Evolutionary conservation across 164 flowering plant species (phyloP), one percentile per base, ranked within the genome.

Genomic region (Vitis cinerea): DNA sequence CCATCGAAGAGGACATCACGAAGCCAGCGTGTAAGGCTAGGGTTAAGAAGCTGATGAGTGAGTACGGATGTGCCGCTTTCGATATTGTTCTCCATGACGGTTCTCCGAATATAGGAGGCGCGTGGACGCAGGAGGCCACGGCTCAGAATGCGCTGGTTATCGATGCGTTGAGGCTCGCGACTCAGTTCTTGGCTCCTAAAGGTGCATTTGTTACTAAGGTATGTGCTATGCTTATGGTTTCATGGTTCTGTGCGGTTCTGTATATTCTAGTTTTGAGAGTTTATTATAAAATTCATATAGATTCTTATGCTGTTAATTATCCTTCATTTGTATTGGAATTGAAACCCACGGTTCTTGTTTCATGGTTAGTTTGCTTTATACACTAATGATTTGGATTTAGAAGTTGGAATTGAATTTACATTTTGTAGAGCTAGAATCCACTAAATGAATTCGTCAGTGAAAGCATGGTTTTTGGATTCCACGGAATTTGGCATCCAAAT

Each of bases 61-160:
- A 94, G 72, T 76, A 84, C 27, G 92, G 98, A 0, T 80, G 81
- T 52, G 55, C 77, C 10, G 91, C 93, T 29, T 90, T 94, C 48
- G 92, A 94, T 62, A 53, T 92, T 55, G 86, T 95, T 13, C 64
- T 95, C 69, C 98, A 92, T 66, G 99, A 95, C 59, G 99, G 99
- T 0, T 90, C 96, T 2, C 98, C 99, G 0, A 95, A 95, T 62
- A 85, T 95, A 11, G 98, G 99, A 44, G 98, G 99, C 0, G 97
- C 97, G 8, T 95, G 99, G 99, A 83, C 95, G 14, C 86, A 83
- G 77, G 99, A 95, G 79, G 98, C 98, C 7, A 88, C 88, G 48
- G 66, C 79, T 29, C 98, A 92, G 85, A 85, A 89, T 37, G 83
- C 99, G 0, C 71, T 95, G 60, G 99, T 95, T 44, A 83, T 92